These are phyloP conservation scores for Dujonia santamariae DNA, from an alignment of 1,139 yeast genomes.

Conservation along the genomic window DNA sequence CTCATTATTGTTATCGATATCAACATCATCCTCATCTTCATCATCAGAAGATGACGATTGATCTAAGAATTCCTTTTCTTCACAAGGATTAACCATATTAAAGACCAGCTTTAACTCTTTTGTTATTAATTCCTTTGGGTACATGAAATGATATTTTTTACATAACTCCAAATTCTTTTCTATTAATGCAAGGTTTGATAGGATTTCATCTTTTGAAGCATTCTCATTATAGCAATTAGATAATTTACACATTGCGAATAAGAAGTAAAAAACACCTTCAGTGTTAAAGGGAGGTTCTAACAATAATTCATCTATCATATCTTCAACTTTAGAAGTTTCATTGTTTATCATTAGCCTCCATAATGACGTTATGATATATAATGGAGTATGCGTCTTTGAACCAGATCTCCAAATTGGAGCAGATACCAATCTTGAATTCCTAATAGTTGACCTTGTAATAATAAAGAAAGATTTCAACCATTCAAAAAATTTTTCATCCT, in stretches of 20 bases:
- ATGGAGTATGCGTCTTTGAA: constrained; percentile 32
- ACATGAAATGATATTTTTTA: constrained; percentile 24
- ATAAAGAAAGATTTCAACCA: constrained; percentile 32
- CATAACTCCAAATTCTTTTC: constrained; percentile 25
- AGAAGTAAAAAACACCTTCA: constrained; percentile 41
- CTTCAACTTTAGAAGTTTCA: constrained; percentile 24
- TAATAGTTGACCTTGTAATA: constrained; percentile 10
- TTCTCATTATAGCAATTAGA: constrained; percentile 1
- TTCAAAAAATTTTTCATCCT: constrained; percentile 31
- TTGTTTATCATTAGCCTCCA: constrained; percentile 33
- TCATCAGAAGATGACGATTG: constrained; percentile 4
- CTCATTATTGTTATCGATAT: background rate
- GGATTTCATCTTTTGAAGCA: background rate
- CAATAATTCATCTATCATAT: constrained; percentile 35
- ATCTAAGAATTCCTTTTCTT: constrained; percentile 10
- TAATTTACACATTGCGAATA: constrained; percentile 25
- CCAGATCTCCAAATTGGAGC: constrained; percentile 44
- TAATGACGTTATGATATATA: constrained; percentile 32
- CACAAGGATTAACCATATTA: constrained; percentile 6
- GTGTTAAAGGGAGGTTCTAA: constrained; percentile 43
- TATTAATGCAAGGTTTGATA: constrained; percentile 10
- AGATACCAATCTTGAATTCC: constrained; percentile 12
- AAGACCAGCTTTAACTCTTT: constrained; percentile 11
- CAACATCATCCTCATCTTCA: constrained; percentile 2
- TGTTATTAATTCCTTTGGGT: constrained; percentile 24